Percentiles rank a stretch among this genome's conserved stretches.
These are phyloP conservation scores for Gonapodya sp. DNA, from an alignment of 192 early-diverging fungal species.

Conservation along the genomic window DNA sequence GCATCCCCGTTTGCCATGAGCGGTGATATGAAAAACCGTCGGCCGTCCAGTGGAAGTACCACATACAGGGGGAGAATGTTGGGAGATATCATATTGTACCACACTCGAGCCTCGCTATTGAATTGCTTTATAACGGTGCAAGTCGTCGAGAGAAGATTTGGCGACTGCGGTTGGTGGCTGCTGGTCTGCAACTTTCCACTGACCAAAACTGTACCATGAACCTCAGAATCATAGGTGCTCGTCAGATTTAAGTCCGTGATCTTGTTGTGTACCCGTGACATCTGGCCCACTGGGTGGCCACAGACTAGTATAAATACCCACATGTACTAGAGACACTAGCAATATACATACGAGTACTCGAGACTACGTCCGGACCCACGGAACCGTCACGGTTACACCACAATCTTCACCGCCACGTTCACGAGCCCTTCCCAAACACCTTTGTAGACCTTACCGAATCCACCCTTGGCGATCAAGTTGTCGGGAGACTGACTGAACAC, in stretches of 20 bases:
- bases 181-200: too few species aligned
- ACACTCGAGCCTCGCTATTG: background rate
- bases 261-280: too few species aligned
- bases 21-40: background rate
- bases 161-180: too few species aligned
- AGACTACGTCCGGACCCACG: too few species aligned
- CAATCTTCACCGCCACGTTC: background rate
- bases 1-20: background rate
- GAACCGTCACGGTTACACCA: too few species aligned
- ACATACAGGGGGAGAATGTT: background rate
- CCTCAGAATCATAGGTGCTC: background rate
- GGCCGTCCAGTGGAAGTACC: background rate
- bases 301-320: too few species aligned
- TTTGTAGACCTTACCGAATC: background rate
- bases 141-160: background rate
- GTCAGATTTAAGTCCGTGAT: background rate
- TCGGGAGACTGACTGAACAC: background rate
- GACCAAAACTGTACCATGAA: background rate
- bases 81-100: background rate
- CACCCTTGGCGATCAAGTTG: background rate
- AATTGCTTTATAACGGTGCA: background rate
- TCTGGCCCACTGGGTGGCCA: too few species aligned
- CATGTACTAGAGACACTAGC: too few species aligned
- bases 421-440: background rate
- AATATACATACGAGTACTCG: too few species aligned